phyloP scores from a whole-genome alignment of 2,329 filamentous ascomycete genomes.

The Diaporthe amygdali region DNA sequence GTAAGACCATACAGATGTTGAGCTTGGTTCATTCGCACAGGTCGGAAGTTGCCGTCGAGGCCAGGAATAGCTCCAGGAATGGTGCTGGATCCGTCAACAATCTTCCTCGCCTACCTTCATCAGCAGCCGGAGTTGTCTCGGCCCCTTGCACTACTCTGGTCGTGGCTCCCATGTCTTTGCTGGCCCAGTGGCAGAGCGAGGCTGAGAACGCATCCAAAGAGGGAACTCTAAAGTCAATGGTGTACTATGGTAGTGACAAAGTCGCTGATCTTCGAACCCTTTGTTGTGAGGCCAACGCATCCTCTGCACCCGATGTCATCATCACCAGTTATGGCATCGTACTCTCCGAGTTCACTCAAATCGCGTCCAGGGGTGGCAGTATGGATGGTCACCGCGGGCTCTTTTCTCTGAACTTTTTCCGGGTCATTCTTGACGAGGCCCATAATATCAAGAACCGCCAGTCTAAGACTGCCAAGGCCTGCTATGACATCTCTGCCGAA shows the following conservation, averaged over 20 bases:
- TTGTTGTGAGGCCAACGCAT: constrained; percentile 76
- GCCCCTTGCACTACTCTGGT: constrained; percentile 93
- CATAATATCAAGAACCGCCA: constrained; percentile 90
- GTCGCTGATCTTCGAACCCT: constrained; percentile 76
- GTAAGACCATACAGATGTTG: constrained; percentile 99
- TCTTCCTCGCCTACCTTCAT: constrained; percentile 66
- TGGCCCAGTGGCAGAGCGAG: constrained; percentile 98
- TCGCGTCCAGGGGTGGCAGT: constrained; percentile 70
- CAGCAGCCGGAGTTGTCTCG: constrained; percentile 60
- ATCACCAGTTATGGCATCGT: constrained; percentile 95
- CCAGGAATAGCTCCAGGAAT: constrained; percentile 36
- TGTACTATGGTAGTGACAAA: constrained; percentile 94
- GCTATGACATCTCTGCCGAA: constrained; percentile 83
- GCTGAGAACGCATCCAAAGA: constrained; percentile 87
- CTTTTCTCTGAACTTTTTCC: constrained; percentile 93
- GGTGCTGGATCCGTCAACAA: constrained; percentile 56
- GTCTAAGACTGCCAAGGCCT: constrained; percentile 93
- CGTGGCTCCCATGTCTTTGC: constrained; percentile 93
- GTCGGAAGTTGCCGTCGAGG: constrained; percentile 54
- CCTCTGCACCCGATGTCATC: constrained; percentile 83
- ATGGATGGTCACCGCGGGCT: constrained; percentile 72
- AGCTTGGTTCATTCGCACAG: constrained; percentile 87
- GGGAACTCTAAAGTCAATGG: constrained; percentile 80
- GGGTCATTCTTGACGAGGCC: constrained; percentile 93
- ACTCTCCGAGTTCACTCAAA: constrained; percentile 84